These are phyloP conservation scores for Ampelocalamus luodianensis DNA, from an alignment of 176 grass and related monocot species.

Conservation along the genomic window DNA sequence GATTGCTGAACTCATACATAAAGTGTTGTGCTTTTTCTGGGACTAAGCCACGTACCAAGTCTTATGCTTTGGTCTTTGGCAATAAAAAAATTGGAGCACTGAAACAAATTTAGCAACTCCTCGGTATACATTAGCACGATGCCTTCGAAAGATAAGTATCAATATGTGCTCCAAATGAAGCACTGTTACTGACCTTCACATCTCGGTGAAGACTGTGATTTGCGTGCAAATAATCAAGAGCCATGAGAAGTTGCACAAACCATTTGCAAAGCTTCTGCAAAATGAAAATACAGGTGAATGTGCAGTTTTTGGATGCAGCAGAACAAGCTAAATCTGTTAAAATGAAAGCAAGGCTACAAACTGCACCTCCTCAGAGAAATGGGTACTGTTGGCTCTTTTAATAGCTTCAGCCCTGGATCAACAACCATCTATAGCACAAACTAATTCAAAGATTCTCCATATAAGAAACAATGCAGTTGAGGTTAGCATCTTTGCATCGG, in stretches of 20 bases:
- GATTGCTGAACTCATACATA: constrained; percentile 40
- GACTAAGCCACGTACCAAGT: constrained; percentile 61
- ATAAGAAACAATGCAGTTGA: no score
- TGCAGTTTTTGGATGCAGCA: not conserved
- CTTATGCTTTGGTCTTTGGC: constrained; percentile 79
- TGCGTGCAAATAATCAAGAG: constrained; percentile 87
- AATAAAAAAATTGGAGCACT: constrained; percentile 95
- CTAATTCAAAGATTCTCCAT: not conserved
- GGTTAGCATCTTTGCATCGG: no score
- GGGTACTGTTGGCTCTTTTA: constrained; percentile 73
- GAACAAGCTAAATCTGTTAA: not conserved
- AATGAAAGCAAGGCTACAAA: constrained; percentile 32
- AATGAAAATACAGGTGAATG: constrained; percentile 20
- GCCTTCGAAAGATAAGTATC: constrained; percentile 21
- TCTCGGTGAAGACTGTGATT: constrained; percentile 97
- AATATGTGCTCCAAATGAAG: not conserved
- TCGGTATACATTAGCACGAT: constrained; percentile 27
- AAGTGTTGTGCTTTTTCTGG: constrained; percentile 31
- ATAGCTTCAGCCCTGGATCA: constrained; percentile 81
- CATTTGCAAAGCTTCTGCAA: constrained; percentile 83
- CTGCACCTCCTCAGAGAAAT: constrained; percentile 87
- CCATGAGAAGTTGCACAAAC: constrained; percentile 87
- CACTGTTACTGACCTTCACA: constrained; percentile 66
- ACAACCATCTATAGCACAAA: constrained; percentile 16
- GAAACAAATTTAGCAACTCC: constrained; percentile 49